Base-by-base conservation (phyloP, 2,329 filamentous ascomycete species). In the Arthrobotrys sinensis region DNA sequence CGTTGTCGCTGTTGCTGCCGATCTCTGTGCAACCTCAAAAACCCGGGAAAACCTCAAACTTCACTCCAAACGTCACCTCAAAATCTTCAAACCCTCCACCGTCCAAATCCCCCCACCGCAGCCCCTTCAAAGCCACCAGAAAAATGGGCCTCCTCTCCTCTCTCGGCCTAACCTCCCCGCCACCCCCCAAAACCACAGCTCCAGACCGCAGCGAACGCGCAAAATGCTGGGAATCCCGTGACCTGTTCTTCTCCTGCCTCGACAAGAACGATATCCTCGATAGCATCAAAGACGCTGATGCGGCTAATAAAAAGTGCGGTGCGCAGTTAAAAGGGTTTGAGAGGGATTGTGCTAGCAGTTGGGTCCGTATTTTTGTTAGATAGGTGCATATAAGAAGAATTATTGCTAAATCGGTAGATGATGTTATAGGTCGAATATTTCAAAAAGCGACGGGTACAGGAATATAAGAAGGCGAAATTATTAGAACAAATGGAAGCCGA, bases 401-500 rank as follows among this genome's bases (percentile, higher is more conserved):
- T n/a, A n/a, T n/a, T n/a, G n/a, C n/a, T n/a, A n/a, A n/a, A n/a
- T n/a, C n/a, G n/a, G n/a, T n/a, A n/a, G n/a, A n/a, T n/a, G n/a
- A n/a, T n/a, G n/a, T n/a, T n/a, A n/a, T n/a, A n/a, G n/a, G n/a
- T 97, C 79, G 93, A 94, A 85, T 98, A 99, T 85, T 99, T 99
- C 86, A 97, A 98, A 87, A 94, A 97, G 85, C 92, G 94, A 86
- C 89, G 96, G 82, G 93, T 98, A 40, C 95, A 96, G 85, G 96
- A 99, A 82, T 89, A 92, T 83, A 92, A 97, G 82, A 93, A 95
- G 85, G 91, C 92, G 83, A 87, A 91, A 85, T 92, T 93, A 24
- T 86, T 97, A 80, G 91, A 92, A 82, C 89, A 90, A 83, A 89
- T 97, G 82, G 88, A 91, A 83, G 88, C 87, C 55, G 91, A 95